phyloP scores from a whole-genome alignment of 2,329 filamentous ascomycete genomes.

The Penicillium rolfsii region DNA sequence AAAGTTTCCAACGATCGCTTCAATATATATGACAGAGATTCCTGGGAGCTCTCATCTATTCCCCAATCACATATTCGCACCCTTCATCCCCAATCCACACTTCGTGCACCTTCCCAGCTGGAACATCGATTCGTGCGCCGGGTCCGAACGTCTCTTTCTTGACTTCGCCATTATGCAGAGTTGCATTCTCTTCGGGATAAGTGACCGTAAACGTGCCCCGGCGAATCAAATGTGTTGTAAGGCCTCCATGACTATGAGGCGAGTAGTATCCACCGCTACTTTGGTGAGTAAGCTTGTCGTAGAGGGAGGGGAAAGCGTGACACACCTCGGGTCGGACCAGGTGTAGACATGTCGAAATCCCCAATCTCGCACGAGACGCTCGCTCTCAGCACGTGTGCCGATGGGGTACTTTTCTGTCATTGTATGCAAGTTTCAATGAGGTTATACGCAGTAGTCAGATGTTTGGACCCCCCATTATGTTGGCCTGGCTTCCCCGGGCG shows the following conservation, averaged over 20 bases:
- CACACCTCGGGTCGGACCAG: conserved; percentile 62
- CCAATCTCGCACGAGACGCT: conserved; percentile 60
- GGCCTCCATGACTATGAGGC: conserved; percentile 58
- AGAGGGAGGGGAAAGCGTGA: background rate
- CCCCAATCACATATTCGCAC: conserved; percentile 65
- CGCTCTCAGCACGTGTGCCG: conserved; percentile 51
- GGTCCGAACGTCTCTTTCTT: conserved; percentile 59
- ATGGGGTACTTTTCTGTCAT: conserved; percentile 41
- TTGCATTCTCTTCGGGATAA: conserved; percentile 56
- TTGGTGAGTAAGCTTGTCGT: background rate
- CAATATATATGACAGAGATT: background rate
- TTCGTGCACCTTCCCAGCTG: conserved; percentile 59
- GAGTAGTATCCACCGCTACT: conserved; percentile 61
- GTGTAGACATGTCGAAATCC: conserved; percentile 65
- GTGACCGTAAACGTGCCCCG: conserved; percentile 60
- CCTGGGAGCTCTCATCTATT: conserved; percentile 38
- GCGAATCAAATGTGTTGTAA: conserved; percentile 64
- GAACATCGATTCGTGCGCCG: conserved; percentile 61
- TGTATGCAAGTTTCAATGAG: background rate
- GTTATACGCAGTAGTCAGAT: background rate
- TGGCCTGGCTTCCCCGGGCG: background rate
- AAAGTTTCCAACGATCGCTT: no score
- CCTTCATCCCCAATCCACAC: conserved; percentile 64
- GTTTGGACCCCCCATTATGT: background rate
- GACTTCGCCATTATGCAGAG: conserved; percentile 29